These are phyloP conservation scores for Peribolospora baueri DNA, from an alignment of 768 basidiomycete species.

Conservation along the genomic window DNA sequence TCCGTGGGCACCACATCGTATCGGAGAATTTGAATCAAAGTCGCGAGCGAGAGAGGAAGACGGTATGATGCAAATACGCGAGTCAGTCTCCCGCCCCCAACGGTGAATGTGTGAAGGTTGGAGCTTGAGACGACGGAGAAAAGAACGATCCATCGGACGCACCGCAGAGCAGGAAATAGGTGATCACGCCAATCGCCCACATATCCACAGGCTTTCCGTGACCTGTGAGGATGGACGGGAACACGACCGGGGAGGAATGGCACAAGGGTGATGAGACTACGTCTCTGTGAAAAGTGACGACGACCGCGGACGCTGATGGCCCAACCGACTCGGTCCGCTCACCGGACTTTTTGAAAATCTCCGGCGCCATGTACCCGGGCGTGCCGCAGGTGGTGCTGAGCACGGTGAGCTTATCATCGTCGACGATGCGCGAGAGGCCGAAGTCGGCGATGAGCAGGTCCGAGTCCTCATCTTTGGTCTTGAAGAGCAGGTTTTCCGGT, in stretches of 20 bases:
- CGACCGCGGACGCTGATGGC: not conserved
- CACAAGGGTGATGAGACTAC: not conserved
- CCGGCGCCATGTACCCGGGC: constrained; percentile 64
- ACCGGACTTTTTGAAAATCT: constrained; percentile 16
- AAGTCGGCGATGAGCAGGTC: constrained; percentile 97
- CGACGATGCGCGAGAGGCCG: constrained; percentile 59
- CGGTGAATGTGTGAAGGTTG: not conserved
- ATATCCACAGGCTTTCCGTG: constrained; percentile 86
- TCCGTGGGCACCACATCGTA: constrained; percentile 9
- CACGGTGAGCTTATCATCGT: constrained; percentile 61
- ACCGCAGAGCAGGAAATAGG: constrained; percentile 76
- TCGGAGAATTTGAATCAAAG: no score
- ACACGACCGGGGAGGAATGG: not conserved
- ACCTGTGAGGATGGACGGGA: constrained; percentile 28
- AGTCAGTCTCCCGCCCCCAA: no score
- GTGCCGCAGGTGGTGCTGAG: constrained; percentile 93
- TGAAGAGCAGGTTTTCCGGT: constrained; percentile 93
- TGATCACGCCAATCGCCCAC: constrained; percentile 92
- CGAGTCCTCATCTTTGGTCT: constrained; percentile 60
- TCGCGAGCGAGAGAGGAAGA: no score
- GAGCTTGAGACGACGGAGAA: not conserved
- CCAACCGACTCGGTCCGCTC: constrained; percentile 1
- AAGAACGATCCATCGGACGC: not conserved
- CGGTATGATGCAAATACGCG: no score
- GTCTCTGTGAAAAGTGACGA: not conserved